Conservation (phyloP, 352 stramenopile genomes). For the Phytophthora ohioensis region DNA sequence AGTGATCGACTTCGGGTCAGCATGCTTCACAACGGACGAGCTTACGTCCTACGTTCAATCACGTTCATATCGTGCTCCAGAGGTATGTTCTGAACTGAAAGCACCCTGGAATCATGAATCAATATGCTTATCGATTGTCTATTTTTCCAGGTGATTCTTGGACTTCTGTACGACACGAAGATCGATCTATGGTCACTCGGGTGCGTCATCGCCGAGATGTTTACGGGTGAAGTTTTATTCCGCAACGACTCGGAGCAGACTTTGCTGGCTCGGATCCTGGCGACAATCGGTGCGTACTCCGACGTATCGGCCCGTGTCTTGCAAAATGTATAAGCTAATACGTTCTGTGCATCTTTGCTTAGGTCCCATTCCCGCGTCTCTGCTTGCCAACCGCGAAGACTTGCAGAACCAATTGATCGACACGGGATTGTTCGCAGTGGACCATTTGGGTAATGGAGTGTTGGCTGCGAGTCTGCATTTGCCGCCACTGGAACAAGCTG, state of each 20-base stretch:
- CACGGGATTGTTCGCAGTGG: constrained; percentile 64
- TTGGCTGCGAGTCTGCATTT: constrained; percentile 43
- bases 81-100: constrained; percentile 69
- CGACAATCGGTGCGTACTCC: constrained; percentile 61
- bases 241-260: constrained; percentile 90
- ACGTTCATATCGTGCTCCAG: constrained; percentile 97
- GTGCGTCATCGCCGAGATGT: constrained; percentile 90
- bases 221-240: constrained; percentile 90
- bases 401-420: constrained; percentile 64
- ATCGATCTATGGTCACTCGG: constrained; percentile 93
- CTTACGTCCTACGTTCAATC: constrained; percentile 98
- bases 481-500: constrained; percentile 61
- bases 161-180: constrained; percentile 89
- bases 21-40: constrained; percentile 95
- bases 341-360: neutral
- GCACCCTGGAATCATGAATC: constrained; percentile 25
- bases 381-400: constrained; percentile 62
- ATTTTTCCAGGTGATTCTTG: constrained; percentile 91
- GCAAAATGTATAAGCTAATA: neutral
- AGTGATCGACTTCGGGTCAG: constrained; percentile 99
- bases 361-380: constrained; percentile 73
- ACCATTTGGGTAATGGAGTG: constrained; percentile 59
- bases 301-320: neutral
- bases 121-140: constrained; percentile 55
- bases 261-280: constrained; percentile 94